Evolutionary conservation across 768 basidiomycete genomes (phyloP).

Genomic region (Leccinellum albellum): DNA sequence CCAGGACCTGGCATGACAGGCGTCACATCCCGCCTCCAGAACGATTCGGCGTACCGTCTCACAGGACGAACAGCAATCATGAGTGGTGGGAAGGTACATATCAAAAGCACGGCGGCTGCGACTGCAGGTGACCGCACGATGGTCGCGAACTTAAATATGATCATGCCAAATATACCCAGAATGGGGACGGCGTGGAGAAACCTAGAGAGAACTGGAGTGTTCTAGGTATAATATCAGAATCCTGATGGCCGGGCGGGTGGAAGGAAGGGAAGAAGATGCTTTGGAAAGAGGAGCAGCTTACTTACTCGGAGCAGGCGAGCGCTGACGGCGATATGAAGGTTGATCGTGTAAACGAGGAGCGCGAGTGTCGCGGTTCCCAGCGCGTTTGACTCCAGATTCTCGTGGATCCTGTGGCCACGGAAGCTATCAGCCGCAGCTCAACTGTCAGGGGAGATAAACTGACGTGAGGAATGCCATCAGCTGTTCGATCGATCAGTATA

Average conservation of each 20-base stretch:
- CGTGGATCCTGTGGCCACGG: conserved; percentile 17
- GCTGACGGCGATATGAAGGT: conserved; percentile 21
- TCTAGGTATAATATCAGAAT: conserved; percentile 4
- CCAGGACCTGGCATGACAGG: neutral
- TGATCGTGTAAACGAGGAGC: conserved; percentile 30
- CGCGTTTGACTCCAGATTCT: conserved; percentile 15
- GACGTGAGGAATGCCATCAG: conserved; percentile 28
- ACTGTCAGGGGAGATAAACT: neutral
- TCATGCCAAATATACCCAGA: conserved; percentile 23
- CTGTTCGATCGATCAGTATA: conserved; percentile 5
- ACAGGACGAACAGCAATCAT: conserved; percentile 5
- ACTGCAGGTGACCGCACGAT: conserved; percentile 21
- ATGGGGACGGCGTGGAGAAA: conserved; percentile 25
- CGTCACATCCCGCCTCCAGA: neutral
- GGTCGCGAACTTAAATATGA: conserved; percentile 13
- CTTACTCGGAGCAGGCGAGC: conserved; percentile 19
- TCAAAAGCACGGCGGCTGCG: conserved; percentile 16
- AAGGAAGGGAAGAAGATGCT: neutral
- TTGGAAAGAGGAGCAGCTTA: neutral
- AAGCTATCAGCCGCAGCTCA: neutral
- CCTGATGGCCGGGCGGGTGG: neutral
- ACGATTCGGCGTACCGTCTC: conserved; percentile 4
- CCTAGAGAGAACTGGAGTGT: conserved; percentile 8
- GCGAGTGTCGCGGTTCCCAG: conserved; percentile 21
- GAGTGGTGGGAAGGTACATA: conserved; percentile 21